Evolutionary conservation across 2,329 filamentous ascomycete species (phyloP), one percentile per base, ranked within the genome.

Genomic region (Ophiobolus disseminans): DNA sequence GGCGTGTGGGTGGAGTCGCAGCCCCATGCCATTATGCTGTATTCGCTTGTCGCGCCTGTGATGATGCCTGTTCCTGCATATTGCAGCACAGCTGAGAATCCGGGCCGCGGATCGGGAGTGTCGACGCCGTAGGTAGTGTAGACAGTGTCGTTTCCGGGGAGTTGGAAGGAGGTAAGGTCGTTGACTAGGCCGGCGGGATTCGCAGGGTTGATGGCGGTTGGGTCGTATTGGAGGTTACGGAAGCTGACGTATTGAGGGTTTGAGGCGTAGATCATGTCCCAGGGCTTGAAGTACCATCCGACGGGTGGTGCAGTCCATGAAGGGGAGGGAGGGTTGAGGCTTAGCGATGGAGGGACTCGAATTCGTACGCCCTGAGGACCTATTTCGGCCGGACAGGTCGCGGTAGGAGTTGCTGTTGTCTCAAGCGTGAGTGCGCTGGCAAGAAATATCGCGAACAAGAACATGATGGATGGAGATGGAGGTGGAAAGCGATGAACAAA

Each of bases 211-310:
- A 57, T 37, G 13, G 53, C 41, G 4, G 45, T 57, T 3, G 58
- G 58, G 25, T 63, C 57, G 45, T 58, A 63, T 21, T 59, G 57
- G 8, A 56, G 41, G 40, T 63, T 57, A 2, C 44, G 49, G 26
- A 63, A 45, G 1, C 39, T 35, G 2, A 37, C 36, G 16, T 52
- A 55, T n/a, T 50, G 51, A 2, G 48, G 28, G 37, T 53, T 53
- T 9, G 53, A 48, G 16, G 60, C 50, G 10, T 51, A 48, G 17
- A 59, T 47, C 42, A 59, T 57, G 4, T 46, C 40, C 60, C 58
- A 63, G n/a, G 47, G 49, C 26, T 56, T 40, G 49, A 57, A 59
- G 31, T 57, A 55, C n/a, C 49, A 63, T 2, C 42, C 48, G 4
- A 20, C 22, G 5, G 55, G 48, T 20, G 50, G 51, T 6, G 46